Base-by-base conservation (phyloP, 371 early-diverging fungal genomes). In the Mucor velutinosus region DNA sequence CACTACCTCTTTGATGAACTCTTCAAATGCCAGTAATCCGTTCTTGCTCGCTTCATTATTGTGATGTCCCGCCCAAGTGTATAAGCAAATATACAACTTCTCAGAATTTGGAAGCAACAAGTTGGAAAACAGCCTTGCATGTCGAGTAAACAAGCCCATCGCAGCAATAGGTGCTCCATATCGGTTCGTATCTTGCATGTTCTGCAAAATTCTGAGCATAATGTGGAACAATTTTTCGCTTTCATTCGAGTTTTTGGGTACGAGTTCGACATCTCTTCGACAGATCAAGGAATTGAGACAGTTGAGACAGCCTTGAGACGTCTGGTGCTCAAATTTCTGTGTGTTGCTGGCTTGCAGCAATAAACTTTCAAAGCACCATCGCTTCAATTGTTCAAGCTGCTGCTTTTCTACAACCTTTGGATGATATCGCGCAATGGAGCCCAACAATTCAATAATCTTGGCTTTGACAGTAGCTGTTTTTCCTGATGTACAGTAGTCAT, bases 111-210 rank as follows among this genome's bases (percentile, higher is more conserved):
- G 65, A 23, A 84, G 66, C 17, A 91, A 33, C 1, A 75, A 62
- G 7, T 66, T 53, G 7, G 76, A 67, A 68, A 93, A 90, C 1
- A 87, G 32, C 7, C 60, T 41, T 3, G 81, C 75, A 57, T 91
- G 90, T 17, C 88, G 73, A 1, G 68, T 65, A 37, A 93, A 76
- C 7, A 93, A 64, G 7, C 78, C 71, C 45, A 92, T 43, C 1
- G 87, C 91, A 53, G 90, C 89, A 83, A 73, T 49, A 7, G 59
- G 53, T 23, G 61, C 29, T 7, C 35, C 30, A 51, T 59, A 73
- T 27, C 73, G 49, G 23, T 8, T 47, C n/a, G 57, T 6, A 1
- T 47, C 55, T 32, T n/a, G 19, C 21, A 35, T 60, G 8, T 15
- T 8, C 0, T 25, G 7, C 17, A 73, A 12, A 0, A 69, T 27